Evolutionary conservation across 2,329 filamentous ascomycete species (phyloP).

Genomic region (Trichoderma semiorbis): DNA sequence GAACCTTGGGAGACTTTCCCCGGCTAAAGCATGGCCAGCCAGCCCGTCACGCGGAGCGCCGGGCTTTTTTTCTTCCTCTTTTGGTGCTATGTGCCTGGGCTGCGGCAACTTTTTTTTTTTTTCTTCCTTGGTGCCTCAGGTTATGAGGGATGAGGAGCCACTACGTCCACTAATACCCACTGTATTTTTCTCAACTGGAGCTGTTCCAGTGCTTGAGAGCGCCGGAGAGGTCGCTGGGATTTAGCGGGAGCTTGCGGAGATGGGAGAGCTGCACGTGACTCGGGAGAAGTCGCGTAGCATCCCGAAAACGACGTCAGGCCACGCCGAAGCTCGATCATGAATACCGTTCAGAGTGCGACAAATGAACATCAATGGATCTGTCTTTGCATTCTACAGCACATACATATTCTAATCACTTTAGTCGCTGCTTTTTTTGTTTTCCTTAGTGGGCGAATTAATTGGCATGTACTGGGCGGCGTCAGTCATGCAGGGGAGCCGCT

Average conservation of each 20-base stretch:
- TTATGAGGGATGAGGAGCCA: neutral
- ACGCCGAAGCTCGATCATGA: neutral
- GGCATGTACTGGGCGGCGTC: neutral
- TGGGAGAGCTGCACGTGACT: slow-evolving; percentile 12
- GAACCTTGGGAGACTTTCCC: slow-evolving; percentile 21
- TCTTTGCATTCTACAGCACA: neutral
- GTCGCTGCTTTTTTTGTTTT: neutral
- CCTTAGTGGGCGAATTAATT: neutral
- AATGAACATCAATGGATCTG: neutral
- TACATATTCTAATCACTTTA: neutral
- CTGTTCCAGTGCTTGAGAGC: neutral
- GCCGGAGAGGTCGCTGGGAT: neutral
- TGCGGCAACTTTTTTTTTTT: neutral
- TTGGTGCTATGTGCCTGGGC: neutral
- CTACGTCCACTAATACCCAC: neutral
- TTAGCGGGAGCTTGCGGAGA: neutral
- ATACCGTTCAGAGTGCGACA: neutral
- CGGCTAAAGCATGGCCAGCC: slow-evolving; percentile 20
- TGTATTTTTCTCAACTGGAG: neutral
- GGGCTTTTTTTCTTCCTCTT: slow-evolving; percentile 12
- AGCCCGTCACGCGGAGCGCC: slow-evolving; percentile 2
- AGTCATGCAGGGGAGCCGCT: neutral
- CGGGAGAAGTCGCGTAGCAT: slow-evolving; percentile 8
- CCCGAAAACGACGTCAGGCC: neutral
- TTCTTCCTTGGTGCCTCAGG: slow-evolving; percentile 28